Evolutionary conservation across 1,284 basidiomycete species (phyloP).

Genomic region (Cryptococcus deneoformans): DNA sequence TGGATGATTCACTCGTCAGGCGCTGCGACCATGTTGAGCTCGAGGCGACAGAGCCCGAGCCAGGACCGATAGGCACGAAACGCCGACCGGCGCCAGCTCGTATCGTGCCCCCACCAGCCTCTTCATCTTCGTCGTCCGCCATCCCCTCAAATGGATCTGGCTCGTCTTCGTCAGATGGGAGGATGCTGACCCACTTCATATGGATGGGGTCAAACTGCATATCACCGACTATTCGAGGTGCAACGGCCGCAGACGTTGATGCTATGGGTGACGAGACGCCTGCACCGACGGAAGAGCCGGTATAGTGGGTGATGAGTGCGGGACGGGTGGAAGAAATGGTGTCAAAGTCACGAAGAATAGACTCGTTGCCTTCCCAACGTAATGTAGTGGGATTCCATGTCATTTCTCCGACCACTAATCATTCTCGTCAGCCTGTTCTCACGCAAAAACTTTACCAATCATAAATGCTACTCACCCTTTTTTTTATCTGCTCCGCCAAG

Average conservation of each 20-base stretch:
- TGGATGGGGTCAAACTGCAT: conserved; percentile 93
- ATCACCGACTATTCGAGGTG: conserved; percentile 77
- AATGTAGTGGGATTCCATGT: conserved; percentile 86
- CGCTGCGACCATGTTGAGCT: conserved; percentile 62
- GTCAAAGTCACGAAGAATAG: conserved; percentile 84
- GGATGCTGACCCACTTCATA: conserved; percentile 90
- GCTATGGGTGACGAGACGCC: conserved; percentile 52
- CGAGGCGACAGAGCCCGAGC: conserved; percentile 40
- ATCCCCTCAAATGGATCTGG: conserved; percentile 87
- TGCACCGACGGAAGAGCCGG: conserved; percentile 62
- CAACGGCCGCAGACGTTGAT: conserved; percentile 12
- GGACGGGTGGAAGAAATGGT: conserved; percentile 72
- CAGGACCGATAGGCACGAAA: conserved; percentile 20
- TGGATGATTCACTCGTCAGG: conserved; percentile 54
- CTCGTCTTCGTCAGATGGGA: conserved; percentile 83
- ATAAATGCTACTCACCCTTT: conserved; percentile 61
- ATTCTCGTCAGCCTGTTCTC: background rate
- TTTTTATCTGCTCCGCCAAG: conserved; percentile 65
- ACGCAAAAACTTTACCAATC: background rate
- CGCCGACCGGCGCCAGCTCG: conserved; percentile 34
- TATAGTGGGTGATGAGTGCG: conserved; percentile 88
- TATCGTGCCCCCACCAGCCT: conserved; percentile 67
- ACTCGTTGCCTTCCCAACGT: conserved; percentile 96
- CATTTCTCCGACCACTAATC: conserved; percentile 85
- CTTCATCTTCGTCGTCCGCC: conserved; percentile 79